Evolutionary conservation across 2,329 filamentous ascomycete genomes (phyloP), one percentile per base, ranked within the genome.

Genomic region (Aspergillus floridensis): DNA sequence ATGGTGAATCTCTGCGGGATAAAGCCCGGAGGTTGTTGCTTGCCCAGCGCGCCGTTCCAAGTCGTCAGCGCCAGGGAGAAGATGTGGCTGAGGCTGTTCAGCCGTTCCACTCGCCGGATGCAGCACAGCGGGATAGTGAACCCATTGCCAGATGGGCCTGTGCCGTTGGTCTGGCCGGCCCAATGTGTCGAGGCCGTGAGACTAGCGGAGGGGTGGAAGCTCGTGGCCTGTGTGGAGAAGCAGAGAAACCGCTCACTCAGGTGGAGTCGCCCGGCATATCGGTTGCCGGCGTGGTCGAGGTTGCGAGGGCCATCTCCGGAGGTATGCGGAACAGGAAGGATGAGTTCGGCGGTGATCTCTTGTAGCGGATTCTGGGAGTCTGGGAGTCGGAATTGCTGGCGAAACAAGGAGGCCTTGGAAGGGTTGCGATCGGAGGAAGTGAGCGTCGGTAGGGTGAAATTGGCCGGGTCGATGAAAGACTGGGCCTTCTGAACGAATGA

Each of bases 261-360:
- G 74, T 99, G 93, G 55, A 99, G 85, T 76, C 93, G 93, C 53
- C 95, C 95, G 24, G 88, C 88, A 80, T 99, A 98, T 73, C 93
- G 90, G 77, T 90, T 96, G 66, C 92, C 91, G 67, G 71, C 59
- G 32, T 86, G 83, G 59, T 88, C 87, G 57, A 78, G 68, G 59
- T 84, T 82, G 66, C 85, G 85, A 64, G 67, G 57, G 14, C 73
- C 70, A 67, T 91, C 90, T 61, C 88, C 88, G 61, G 84, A 87
- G 61, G 71, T 84, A 76, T 88, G 90, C 64, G 86, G 86, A 63
- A 86, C 87, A 57, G 89, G 88, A 60, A 99, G 90, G 58, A 92
- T 96, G 61, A 99, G 86, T 81, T 99, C 95, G 72, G 95, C 93
- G 62, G 90, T 92, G 78, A 99, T 97, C 81, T 99, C 95, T 79